These are phyloP conservation scores for Echites panduratus DNA, from an alignment of 257 asterid species.

Conservation along the genomic window DNA sequence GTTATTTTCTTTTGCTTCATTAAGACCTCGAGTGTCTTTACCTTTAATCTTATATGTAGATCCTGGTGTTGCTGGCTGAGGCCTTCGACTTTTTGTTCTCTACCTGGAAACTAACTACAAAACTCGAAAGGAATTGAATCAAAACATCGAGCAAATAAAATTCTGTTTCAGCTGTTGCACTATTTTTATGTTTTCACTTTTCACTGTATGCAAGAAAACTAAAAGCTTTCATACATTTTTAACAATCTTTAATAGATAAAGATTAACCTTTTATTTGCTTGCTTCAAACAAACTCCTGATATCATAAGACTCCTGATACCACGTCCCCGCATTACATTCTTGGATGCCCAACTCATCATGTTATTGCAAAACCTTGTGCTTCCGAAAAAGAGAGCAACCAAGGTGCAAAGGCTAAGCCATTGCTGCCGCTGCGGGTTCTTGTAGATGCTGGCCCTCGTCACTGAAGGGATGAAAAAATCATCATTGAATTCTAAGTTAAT, in stretches of 20 bases:
- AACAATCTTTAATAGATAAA: too few species aligned
- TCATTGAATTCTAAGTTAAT: not conserved
- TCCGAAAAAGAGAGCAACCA: too few species aligned
- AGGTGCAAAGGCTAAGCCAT: too few species aligned
- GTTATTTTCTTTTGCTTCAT: slow-evolving; percentile 13
- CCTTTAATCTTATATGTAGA: not conserved
- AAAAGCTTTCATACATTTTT: too few species aligned
- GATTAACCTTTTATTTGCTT: too few species aligned
- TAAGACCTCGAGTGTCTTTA: slow-evolving; percentile 1
- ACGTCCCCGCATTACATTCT: too few species aligned
- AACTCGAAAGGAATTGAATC: not conserved
- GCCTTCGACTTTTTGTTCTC: slow-evolving; percentile 1
- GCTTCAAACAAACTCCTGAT: too few species aligned
- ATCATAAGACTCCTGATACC: too few species aligned
- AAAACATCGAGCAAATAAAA: not conserved
- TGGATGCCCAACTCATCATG: too few species aligned
- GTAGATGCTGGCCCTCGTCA: not conserved
- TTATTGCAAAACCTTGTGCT: too few species aligned
- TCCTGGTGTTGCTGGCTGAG: slow-evolving; percentile 14
- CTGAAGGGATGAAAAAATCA: too few species aligned
- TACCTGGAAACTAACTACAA: not conserved
- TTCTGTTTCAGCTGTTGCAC: not conserved
- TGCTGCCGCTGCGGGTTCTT: too few species aligned
- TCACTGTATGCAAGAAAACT: not conserved
- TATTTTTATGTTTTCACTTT: not conserved